These are phyloP conservation scores for Gyrodon lividus DNA, from an alignment of 768 basidiomycete genomes.

Conservation along the genomic window DNA sequence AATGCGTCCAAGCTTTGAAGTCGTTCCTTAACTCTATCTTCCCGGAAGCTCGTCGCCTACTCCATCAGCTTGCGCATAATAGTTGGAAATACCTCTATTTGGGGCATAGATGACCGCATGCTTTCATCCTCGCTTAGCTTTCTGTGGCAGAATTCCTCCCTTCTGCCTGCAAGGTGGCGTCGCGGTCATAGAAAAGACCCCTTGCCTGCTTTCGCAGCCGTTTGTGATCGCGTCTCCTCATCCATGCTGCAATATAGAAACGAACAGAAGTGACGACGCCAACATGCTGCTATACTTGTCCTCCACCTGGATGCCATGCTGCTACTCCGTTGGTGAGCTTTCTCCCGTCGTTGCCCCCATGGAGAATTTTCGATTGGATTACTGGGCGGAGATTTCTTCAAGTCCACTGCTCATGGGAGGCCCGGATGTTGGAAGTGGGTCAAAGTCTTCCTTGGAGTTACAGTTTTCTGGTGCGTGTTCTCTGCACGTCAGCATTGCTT, in stretches of 20 bases:
- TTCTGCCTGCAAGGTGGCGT: constrained; percentile 29
- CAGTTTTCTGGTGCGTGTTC: constrained; percentile 27
- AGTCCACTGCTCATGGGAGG: constrained; percentile 14
- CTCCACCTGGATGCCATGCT: constrained; percentile 9
- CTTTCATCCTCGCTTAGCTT: constrained; percentile 27
- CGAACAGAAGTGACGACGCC: constrained; percentile 27
- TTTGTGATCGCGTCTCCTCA: constrained; percentile 22
- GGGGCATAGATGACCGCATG: constrained; percentile 21
- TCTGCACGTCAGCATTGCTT: constrained; percentile 3
- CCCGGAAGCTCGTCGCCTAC: constrained; percentile 7
- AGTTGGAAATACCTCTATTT: constrained; percentile 16
- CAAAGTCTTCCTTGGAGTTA: constrained; percentile 15
- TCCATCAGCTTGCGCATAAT: constrained; percentile 2
- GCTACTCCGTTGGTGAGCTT: constrained; percentile 10
- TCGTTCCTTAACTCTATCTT: constrained; percentile 3
- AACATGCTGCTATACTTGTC: constrained; percentile 28
- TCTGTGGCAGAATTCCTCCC: constrained; percentile 24
- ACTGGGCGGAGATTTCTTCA: constrained; percentile 21
- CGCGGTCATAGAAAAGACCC: constrained; percentile 16
- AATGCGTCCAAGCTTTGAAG: neutral
- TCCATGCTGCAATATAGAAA: constrained; percentile 23
- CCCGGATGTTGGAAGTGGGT: constrained; percentile 12
- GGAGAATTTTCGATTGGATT: constrained; percentile 25
- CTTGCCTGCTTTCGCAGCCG: constrained; percentile 22
- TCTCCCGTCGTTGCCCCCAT: constrained; percentile 15